Evolutionary conservation across 73 alveolate genomes (phyloP), one percentile per base, ranked within the genome.

Genomic region (Stentor roeselii): DNA sequence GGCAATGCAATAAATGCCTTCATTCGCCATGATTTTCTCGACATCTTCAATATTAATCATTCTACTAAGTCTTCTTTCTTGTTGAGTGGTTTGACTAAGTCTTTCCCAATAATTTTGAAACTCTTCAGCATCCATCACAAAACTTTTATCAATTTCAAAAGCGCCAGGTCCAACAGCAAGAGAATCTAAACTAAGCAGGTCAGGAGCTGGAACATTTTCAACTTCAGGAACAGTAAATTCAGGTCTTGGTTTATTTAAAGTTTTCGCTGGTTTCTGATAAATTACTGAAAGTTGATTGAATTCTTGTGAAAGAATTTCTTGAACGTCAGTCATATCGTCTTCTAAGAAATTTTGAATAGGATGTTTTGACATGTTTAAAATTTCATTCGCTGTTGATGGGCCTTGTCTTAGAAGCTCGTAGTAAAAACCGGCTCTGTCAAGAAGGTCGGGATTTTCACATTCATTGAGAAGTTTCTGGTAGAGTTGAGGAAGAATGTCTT

Each of bases 351-450:
- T 35, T 21, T 3, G n/a, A 21, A 67, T 67, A 27, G 80, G 80
- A 40, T 67, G 37, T 34, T 67, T 67, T 67, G 21, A 36, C 1
- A 36, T 27, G 41, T 67, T 67, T 34, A 91, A 86, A 42, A 91
- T 74, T 32, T 58, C 35, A 77, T 89, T 82, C 39, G 96, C 96
- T 3, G 60, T 40, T n/a, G 42, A 30, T 3, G 91, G 39, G 77
- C 88, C 86, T 4, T 76, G 86, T 32, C 99, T 82, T 60, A 91
- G 82, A 30, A 91, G 88, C 37, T 91, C 61, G 82, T 89, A 91
- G 76, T 89, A 91, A 60, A 88, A 91, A 27, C 80, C 90, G 2
- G 93, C 94, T 75, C 94, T 88, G 39, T 91, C 85, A 39, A 76
- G 85, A 36, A 88, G 67, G 60, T 91, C 94, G n/a, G 91, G 90